A percentile compares a stretch with the other conserved stretches of the same genome.
Conservation (phyloP, 2,329 filamentous ascomycete genomes). For the Fusarium subtropicale region DNA sequence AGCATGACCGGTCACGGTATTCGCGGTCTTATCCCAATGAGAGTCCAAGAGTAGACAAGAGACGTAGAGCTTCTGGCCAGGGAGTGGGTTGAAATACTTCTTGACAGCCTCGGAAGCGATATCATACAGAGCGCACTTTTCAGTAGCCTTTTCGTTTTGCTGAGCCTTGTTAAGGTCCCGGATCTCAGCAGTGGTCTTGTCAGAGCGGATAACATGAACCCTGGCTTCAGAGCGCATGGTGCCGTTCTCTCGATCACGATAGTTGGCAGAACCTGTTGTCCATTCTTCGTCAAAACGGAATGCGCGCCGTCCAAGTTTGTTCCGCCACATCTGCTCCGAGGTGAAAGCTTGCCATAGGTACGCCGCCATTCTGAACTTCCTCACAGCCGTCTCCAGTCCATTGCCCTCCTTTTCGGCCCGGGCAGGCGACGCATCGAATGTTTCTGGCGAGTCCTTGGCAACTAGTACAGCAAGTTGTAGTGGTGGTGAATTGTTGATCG, state of each 20-base stretch:
- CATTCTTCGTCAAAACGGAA: slow-evolving; percentile 97
- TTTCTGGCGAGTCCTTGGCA: slow-evolving; percentile 87
- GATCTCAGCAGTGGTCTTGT: slow-evolving; percentile 87
- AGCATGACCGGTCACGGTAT: slow-evolving; percentile 82
- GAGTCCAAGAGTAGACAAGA: slow-evolving; percentile 88
- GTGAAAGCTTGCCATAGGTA: slow-evolving; percentile 99
- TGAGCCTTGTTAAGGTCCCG: slow-evolving; percentile 82
- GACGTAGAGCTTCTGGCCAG: slow-evolving; percentile 88
- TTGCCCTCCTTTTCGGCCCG: slow-evolving; percentile 84
- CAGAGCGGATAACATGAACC: slow-evolving; percentile 83
- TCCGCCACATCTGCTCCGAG: slow-evolving; percentile 93
- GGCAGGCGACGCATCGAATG: slow-evolving; percentile 84
- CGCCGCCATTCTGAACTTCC: slow-evolving; percentile 93
- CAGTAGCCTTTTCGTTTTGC: slow-evolving; percentile 76
- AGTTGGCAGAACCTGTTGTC: slow-evolving; percentile 83
- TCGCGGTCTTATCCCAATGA: slow-evolving; percentile 81
- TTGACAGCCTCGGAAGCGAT: slow-evolving; percentile 83
- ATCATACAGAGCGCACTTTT: slow-evolving; percentile 78
- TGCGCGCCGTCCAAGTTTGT: slow-evolving; percentile 84
- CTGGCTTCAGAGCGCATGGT: slow-evolving; percentile 91
- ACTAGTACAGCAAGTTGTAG: slow-evolving; percentile 90
- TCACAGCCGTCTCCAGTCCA: slow-evolving; percentile 79
- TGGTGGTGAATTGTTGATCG: slow-evolving; percentile 80
- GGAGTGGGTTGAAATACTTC: slow-evolving; percentile 77
- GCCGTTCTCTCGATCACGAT: slow-evolving; percentile 75